A percentile compares a stretch with the other conserved stretches of the same genome.
Evolutionary conservation across 2,329 filamentous ascomycete species (phyloP).

Genomic region (Domatiomyces globalis): DNA sequence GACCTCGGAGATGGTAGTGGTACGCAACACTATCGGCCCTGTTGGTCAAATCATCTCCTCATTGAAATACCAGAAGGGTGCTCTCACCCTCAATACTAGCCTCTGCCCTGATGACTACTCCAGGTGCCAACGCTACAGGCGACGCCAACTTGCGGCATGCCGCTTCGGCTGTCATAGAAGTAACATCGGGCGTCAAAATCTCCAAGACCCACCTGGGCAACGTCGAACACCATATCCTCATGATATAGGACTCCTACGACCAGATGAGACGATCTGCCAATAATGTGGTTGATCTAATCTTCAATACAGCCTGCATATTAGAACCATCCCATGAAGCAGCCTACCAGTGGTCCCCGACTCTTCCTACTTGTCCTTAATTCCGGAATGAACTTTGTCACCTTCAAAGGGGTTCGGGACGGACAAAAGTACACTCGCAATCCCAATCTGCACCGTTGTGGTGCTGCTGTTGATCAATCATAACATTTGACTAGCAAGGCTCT

Average conservation of each 20-base stretch:
- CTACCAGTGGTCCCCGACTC: no score
- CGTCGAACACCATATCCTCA: conserved; percentile 76
- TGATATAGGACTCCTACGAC: conserved; percentile 67
- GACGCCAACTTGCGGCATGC: no score
- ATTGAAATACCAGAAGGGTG: conserved; percentile 65
- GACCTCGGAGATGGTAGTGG: conserved; percentile 68
- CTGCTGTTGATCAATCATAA: no score
- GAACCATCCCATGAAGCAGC: conserved; percentile 84
- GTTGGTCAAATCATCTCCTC: conserved; percentile 75
- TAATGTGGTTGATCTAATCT: conserved; percentile 82
- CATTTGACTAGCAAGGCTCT: background rate
- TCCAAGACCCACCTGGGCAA: conserved; percentile 78
- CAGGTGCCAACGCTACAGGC: no score
- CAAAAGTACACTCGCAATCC: no score
- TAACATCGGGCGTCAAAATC: conserved; percentile 54
- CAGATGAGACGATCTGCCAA: conserved; percentile 60
- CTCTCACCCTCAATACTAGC: no score
- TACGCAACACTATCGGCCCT: conserved; percentile 72
- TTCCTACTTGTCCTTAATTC: conserved; percentile 91
- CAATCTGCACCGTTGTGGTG: no score
- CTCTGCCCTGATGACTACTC: no score
- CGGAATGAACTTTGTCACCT: no score
- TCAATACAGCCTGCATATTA: conserved; percentile 83
- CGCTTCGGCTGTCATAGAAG: no score
- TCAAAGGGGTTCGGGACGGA: no score